Base-by-base conservation (phyloP, 345 rosid genomes). In the Anastatica hierochuntica region DNA sequence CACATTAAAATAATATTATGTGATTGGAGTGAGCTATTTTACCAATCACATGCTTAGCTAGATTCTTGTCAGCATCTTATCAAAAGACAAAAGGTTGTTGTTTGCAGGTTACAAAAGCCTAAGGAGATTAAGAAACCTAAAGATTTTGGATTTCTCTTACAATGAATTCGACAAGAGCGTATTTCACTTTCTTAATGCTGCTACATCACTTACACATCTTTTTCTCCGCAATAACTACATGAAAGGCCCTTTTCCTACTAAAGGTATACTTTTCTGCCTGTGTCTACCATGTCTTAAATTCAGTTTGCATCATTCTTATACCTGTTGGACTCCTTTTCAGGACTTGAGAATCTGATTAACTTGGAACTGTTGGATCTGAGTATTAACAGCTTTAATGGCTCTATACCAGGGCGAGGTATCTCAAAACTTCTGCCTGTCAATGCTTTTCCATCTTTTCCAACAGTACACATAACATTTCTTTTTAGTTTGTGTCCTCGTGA, bases 181-280 rank as follows among this genome's bases (percentile, higher is more conserved):
- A 5, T 29, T 29, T 29, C 33, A 1, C 6, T 29, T 29, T 8
- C 7, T 29, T 50, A 42, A 12, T 8, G 43, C 44, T 1, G 51
- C 66, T 7, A 43, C 58, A 16, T 61, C 66, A 3, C 58, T 61
- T 4, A 61, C 14, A 23, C 31, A 19, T 33, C 51, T 61, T 1
- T 31, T 6, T 51, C 51, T 61, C 13, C 14, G 11, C 0, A 6
- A 0, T 7, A 51, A 42, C 37, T 3, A 16, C 11, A 31, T 49
- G 11, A 12, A 8, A 21, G 58, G 58, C 19, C 51, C 18, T 42
- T 35, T 23, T 3, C 58, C 34, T 12, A 1, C 4, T 31, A 23
- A 42, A 23, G 66, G 66, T 55, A 18, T 20, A 7, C n/a, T n/a
- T n/a, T n/a, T n/a, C n/a, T n/a, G n/a, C n/a, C n/a, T n/a, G n/a